phyloP scores from a whole-genome alignment of 2,329 filamentous ascomycete species.

The Fusarium tanahbumbuense region DNA sequence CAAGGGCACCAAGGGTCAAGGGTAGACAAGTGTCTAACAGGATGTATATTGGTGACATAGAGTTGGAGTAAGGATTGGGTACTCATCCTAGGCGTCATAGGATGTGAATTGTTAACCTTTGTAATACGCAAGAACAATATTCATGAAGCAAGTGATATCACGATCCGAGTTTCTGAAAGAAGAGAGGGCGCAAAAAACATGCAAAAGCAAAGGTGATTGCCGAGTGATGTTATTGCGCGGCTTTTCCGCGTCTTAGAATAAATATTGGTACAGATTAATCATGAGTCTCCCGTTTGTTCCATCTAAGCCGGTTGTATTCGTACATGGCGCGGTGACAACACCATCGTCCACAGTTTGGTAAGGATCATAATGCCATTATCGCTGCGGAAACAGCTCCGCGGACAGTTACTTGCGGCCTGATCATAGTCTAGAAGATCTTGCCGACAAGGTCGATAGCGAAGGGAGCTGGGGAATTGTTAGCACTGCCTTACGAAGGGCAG shows the following conservation, averaged over 20 bases:
- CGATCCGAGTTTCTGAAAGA: not conserved
- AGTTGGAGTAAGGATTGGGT: slow-evolving; percentile 40
- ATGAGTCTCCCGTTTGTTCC: slow-evolving; percentile 37
- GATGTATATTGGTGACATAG: slow-evolving; percentile 38
- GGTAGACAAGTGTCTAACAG: slow-evolving; percentile 26
- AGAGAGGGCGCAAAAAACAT: not conserved
- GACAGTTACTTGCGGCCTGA: not conserved
- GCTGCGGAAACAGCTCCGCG: slow-evolving; percentile 4
- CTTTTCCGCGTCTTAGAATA: slow-evolving; percentile 25
- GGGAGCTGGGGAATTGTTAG: slow-evolving; percentile 58
- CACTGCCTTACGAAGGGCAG: not conserved
- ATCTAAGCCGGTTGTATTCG: slow-evolving; percentile 41
- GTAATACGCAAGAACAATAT: slow-evolving; percentile 26
- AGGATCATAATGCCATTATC: slow-evolving; percentile 15
- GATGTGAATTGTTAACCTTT: slow-evolving; percentile 33
- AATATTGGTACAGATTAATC: slow-evolving; percentile 44
- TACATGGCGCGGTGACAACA: slow-evolving; percentile 35
- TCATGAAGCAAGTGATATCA: slow-evolving; percentile 18
- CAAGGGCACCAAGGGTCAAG: not conserved
- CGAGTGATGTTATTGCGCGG: slow-evolving; percentile 33
- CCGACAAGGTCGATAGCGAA: slow-evolving; percentile 67
- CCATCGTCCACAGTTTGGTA: slow-evolving; percentile 23
- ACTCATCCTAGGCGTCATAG: slow-evolving; percentile 41
- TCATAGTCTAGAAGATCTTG: slow-evolving; percentile 54
- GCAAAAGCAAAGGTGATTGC: slow-evolving; percentile 13